Evolutionary conservation across 805 yeast genomes (phyloP).

Genomic region (Lipomyces spencermartinsiae): DNA sequence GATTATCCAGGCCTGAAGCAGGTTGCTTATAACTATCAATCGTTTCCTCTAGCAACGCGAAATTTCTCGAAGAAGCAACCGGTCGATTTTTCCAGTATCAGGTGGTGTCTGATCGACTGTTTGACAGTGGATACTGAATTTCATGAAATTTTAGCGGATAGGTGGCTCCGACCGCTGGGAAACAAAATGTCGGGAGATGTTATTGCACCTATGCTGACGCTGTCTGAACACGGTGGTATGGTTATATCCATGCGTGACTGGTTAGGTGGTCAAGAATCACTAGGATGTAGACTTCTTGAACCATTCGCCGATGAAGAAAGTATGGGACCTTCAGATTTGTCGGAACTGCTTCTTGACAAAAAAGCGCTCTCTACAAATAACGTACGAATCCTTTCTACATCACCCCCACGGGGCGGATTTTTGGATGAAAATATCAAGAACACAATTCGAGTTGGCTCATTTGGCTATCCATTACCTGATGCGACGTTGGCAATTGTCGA

Average conservation of each 20-base stretch:
- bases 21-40: constrained; percentile 90
- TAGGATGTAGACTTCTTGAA: constrained; percentile 56
- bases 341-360: constrained; percentile 75
- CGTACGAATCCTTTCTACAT: constrained; percentile 66
- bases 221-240: constrained; percentile 96
- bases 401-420: constrained; percentile 53
- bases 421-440: constrained; percentile 40
- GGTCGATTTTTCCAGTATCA: constrained; percentile 78
- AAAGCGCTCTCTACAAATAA: constrained; percentile 74
- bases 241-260: constrained; percentile 91
- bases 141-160: constrained; percentile 81
- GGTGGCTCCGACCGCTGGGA: constrained; percentile 92
- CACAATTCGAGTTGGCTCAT: constrained; percentile 76
- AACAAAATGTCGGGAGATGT: constrained; percentile 75
- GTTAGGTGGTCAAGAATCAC: constrained; percentile 71
- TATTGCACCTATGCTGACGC: constrained; percentile 84
- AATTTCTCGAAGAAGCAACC: constrained; percentile 75
- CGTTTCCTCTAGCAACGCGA: constrained; percentile 82
- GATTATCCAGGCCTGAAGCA: constrained; percentile 89
- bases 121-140: constrained; percentile 92
- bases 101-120: constrained; percentile 90
- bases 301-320: constrained; percentile 50
- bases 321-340: constrained; percentile 53
- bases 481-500: constrained; percentile 92
- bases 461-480: constrained; percentile 94